phyloP scores from a whole-genome alignment of 2,329 filamentous ascomycete species.

The Cordyceps cateniannulata region DNA sequence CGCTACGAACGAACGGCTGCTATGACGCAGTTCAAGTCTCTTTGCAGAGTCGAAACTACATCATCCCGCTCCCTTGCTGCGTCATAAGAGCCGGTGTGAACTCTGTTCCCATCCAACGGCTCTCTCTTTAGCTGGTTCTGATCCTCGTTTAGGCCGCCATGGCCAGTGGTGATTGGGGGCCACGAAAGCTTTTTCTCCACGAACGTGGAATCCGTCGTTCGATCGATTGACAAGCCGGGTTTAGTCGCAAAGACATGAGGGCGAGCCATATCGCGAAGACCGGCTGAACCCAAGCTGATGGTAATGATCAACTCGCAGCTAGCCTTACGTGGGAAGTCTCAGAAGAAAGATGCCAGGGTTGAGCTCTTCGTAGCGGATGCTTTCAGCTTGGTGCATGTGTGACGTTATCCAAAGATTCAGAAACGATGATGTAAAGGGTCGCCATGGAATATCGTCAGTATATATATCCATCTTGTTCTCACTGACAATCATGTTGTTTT shows the following conservation, averaged over 20 bases:
- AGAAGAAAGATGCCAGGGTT: neutral
- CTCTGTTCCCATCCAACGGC: neutral
- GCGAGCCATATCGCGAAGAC: neutral
- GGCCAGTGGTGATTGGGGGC: neutral
- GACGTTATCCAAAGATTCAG: slow-evolving; percentile 4
- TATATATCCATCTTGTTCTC: neutral
- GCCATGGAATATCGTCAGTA: neutral
- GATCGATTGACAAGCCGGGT: neutral
- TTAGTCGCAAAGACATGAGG: neutral
- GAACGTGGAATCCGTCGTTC: neutral
- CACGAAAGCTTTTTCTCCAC: neutral
- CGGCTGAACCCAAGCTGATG: neutral
- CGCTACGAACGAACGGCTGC: neutral
- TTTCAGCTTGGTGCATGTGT: slow-evolving; percentile 2
- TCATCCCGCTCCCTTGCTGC: neutral
- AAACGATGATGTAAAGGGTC: slow-evolving; percentile 1
- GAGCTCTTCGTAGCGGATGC: neutral
- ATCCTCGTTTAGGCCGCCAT: neutral
- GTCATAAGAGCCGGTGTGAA: neutral
- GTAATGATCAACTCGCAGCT: neutral
- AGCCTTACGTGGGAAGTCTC: neutral
- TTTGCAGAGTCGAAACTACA: neutral
- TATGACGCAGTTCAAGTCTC: neutral
- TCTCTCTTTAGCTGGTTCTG: neutral
- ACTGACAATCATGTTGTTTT: neutral